A percentile compares a stretch with the other conserved stretches of the same genome.
Evolutionary conservation across 108 stramenopile species (phyloP).

Genomic region (Aurantiochytrium sp.): DNA sequence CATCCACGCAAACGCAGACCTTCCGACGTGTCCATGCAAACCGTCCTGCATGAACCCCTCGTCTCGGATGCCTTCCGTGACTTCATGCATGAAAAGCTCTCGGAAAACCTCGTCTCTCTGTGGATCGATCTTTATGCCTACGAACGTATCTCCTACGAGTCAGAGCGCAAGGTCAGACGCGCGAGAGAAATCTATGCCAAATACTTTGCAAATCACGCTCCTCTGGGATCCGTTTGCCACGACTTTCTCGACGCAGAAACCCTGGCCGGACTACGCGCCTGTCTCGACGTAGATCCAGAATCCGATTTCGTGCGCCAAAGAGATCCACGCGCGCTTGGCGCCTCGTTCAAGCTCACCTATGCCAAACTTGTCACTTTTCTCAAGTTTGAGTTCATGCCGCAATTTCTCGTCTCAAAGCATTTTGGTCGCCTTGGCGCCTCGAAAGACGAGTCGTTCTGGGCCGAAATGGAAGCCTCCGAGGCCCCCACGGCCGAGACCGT

Average conservation of each 20-base stretch:
- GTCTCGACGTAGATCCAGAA: background rate
- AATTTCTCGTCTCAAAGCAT: background rate
- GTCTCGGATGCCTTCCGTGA: background rate
- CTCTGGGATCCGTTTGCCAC: background rate
- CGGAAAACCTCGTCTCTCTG: background rate
- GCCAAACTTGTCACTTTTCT: background rate
- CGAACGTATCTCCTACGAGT: background rate
- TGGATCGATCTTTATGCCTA: background rate
- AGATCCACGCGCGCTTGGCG: background rate
- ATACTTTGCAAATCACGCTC: background rate
- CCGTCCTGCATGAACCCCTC: background rate
- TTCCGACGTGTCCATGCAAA: background rate
- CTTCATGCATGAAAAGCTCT: constrained; percentile 5
- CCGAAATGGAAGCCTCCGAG: background rate
- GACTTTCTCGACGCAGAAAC: background rate
- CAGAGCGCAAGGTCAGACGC: background rate
- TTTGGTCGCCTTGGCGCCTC: background rate
- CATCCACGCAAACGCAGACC: background rate
- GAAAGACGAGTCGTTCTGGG: background rate
- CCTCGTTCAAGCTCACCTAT: background rate
- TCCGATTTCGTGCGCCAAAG: background rate
- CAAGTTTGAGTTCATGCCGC: constrained; percentile 14
- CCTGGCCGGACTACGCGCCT: background rate
- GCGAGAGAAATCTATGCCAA: background rate
- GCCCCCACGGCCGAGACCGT: background rate